Evolutionary conservation across 805 yeast genomes (phyloP), one percentile per base, ranked within the genome.

Genomic region (Metschnikowia vanudenii): DNA sequence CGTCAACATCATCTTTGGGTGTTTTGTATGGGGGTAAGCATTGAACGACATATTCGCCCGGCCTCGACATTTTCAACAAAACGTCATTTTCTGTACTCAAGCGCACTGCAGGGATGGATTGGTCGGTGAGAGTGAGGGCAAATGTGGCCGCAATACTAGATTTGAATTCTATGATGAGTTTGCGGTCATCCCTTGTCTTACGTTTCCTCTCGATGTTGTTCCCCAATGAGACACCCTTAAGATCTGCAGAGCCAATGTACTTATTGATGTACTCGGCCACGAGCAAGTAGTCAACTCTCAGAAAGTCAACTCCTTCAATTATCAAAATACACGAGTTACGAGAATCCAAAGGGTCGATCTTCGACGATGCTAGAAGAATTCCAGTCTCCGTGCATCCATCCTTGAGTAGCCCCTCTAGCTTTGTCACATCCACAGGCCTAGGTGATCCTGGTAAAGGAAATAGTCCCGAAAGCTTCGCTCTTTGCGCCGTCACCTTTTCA

Each of bases 381-480:
- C 59, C 61, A 3, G 63, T 53, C 45, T 59, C 62, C 19, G 53
- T 49, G 14, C 69, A 51, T 26, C 69, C 62, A 37, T 71, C 74
- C 26, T 64, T 62, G 16, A 65, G 59, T 11, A 64, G 64, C 4
- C 76, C 69, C 41, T 67, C 74, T 30, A 69, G 56, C 47, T 71
- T 75, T 4, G 74, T 68, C 18, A 70, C 63, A 33, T 71, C 62
- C 42, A 71, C 73, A 8, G 74, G 75, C 50, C 75, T 56, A 0
- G 81, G 81, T 2, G 56, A 39, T 9, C 56, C 54, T 1, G 94
- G 92, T 14, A 79, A 69, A 2, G 91, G 88, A 57, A 88, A 89
- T 2, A 87, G 63, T 0, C 96, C 96, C 1, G 88, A 78, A 14
- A 85, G 67, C 57, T 88, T 89, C 5, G 94, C 96, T 49, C 84